Conservation (phyloP, 768 basidiomycete species). For the Rhizopogon sp. region DNA sequence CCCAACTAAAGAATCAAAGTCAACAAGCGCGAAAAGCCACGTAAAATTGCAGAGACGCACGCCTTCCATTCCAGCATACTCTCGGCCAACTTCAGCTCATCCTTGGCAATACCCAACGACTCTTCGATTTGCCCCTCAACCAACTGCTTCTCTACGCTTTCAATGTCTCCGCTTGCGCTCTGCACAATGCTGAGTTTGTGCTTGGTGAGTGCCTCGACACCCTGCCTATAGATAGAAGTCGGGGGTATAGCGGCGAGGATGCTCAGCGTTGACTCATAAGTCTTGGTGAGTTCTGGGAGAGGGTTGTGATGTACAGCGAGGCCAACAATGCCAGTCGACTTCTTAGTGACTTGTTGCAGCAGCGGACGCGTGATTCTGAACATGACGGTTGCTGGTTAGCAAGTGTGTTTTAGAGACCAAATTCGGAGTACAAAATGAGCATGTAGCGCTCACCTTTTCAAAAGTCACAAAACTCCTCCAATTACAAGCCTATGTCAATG, state of each 20-base stretch:
- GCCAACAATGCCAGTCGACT: slow-evolving; percentile 83
- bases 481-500: slow-evolving; percentile 25
- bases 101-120: slow-evolving; percentile 73
- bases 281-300: slow-evolving; percentile 67
- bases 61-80: slow-evolving; percentile 96
- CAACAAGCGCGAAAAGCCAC: slow-evolving; percentile 3
- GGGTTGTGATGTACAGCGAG: slow-evolving; percentile 82
- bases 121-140: slow-evolving; percentile 88
- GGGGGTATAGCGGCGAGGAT: slow-evolving; percentile 67
- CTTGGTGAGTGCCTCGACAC: slow-evolving; percentile 78
- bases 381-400: slow-evolving; percentile 42
- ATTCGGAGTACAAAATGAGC: background rate
- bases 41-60: slow-evolving; percentile 47
- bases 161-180: slow-evolving; percentile 60
- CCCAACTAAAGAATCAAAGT: slow-evolving; percentile 58
- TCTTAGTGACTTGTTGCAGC: slow-evolving; percentile 57
- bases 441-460: background rate
- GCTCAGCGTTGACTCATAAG: slow-evolving; percentile 75
- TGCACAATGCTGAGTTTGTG: slow-evolving; percentile 74
- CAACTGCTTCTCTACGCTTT: slow-evolving; percentile 65
- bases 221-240: slow-evolving; percentile 85
- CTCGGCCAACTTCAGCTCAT: slow-evolving; percentile 69
- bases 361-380: slow-evolving; percentile 74
- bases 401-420: slow-evolving; percentile 5
- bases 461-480: slow-evolving; percentile 4